Conservation (phyloP, 1,284 basidiomycete species). For the Amylostereum areolatum region DNA sequence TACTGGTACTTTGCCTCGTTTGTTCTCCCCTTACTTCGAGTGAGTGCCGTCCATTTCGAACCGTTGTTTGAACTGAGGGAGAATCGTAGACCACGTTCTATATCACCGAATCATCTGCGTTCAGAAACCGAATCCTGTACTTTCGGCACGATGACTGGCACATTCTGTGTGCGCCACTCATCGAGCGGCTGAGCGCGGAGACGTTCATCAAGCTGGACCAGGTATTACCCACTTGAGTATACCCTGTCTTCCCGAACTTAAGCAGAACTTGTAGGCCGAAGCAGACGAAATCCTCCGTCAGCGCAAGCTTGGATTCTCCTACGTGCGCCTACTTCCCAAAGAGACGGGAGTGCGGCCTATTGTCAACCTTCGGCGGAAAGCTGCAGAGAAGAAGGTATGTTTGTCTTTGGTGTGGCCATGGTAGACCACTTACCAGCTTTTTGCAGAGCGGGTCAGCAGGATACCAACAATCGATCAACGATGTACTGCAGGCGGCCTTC, state of each 20-base stretch:
- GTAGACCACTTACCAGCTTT: slow-evolving; percentile 7
- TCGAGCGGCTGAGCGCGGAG: slow-evolving; percentile 62
- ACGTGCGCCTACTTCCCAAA: slow-evolving; percentile 89
- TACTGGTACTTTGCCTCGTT: slow-evolving; percentile 93
- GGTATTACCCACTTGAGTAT: slow-evolving; percentile 29
- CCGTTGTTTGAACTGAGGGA: slow-evolving; percentile 1
- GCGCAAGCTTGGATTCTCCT: slow-evolving; percentile 75
- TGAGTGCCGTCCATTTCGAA: slow-evolving; percentile 24
- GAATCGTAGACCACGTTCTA: slow-evolving; percentile 81
- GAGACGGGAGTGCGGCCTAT: slow-evolving; percentile 93
- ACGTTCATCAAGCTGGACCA: slow-evolving; percentile 61
- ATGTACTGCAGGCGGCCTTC: slow-evolving; percentile 78
- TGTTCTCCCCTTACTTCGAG: slow-evolving; percentile 76
- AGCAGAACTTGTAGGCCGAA: slow-evolving; percentile 51
- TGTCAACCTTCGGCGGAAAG: slow-evolving; percentile 79
- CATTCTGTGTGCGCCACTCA: slow-evolving; percentile 74
- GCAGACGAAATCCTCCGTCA: slow-evolving; percentile 60
- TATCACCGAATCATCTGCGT: slow-evolving; percentile 87
- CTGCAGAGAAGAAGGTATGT: slow-evolving; percentile 28
- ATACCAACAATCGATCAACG: slow-evolving; percentile 69
- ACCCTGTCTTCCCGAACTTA: too few relatives aligned
- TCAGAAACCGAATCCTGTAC: slow-evolving; percentile 84
- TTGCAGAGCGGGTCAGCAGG: slow-evolving; percentile 5
- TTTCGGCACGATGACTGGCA: slow-evolving; percentile 95
- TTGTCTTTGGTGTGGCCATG: background rate